A percentile compares a stretch with the other conserved stretches of the same genome.
Conservation (phyloP, 257 asterid species). For the Solanum tarapatanum region DNA sequence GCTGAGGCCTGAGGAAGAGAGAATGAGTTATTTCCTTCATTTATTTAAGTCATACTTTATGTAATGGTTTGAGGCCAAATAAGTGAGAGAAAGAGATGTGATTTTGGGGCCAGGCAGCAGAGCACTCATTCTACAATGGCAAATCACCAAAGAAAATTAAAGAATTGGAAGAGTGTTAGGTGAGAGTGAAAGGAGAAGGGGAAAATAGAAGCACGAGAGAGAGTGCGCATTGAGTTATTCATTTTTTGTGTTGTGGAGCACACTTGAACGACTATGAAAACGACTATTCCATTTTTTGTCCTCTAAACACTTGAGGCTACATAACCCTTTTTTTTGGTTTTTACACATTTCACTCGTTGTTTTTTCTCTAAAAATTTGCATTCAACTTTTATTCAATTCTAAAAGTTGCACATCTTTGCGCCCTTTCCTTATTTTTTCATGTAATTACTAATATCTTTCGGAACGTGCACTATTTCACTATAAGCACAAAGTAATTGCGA, state of each 20-base stretch:
- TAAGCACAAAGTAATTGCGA: neutral
- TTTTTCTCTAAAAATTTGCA: too few species aligned
- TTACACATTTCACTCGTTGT: neutral
- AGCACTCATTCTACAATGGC: neutral
- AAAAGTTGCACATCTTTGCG: neutral
- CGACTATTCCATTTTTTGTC: neutral
- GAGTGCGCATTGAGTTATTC: neutral
- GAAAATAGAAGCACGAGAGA: neutral
- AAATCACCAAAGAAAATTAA: neutral
- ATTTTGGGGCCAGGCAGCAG: neutral
- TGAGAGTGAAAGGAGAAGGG: neutral
- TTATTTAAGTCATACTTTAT: constrained; percentile 2
- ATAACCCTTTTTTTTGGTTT: neutral
- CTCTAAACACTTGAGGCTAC: neutral
- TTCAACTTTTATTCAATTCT: neutral
- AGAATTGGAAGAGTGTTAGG: neutral
- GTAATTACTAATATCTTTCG: too few species aligned
- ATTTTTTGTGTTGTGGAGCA: neutral
- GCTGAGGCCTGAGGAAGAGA: neutral
- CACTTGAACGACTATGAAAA: neutral
- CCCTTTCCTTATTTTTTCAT: neutral
- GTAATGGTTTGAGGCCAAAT: constrained; percentile 3
- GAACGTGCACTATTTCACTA: neutral
- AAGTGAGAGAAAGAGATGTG: neutral
- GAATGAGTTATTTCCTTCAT: neutral